phyloP scores from a whole-genome alignment of 2,329 filamentous ascomycete genomes.

The Canariomyces notabilis region DNA sequence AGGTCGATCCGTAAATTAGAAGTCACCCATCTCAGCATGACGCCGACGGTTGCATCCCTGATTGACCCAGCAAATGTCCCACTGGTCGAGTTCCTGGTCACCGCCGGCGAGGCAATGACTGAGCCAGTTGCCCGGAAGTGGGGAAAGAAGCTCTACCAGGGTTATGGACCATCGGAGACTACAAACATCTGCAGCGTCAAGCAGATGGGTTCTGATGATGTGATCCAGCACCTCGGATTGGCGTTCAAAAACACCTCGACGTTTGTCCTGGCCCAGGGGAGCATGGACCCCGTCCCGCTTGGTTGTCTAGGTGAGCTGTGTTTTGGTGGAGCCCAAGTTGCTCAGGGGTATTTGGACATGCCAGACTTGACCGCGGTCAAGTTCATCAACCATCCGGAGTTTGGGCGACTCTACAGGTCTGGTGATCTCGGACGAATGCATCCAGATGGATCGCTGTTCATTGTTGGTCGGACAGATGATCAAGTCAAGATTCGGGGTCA shows the following conservation, averaged over 20 bases:
- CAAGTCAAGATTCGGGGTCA: constrained; percentile 81
- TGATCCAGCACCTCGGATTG: constrained; percentile 70
- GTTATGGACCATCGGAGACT: constrained; percentile 79
- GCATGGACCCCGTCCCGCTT: constrained; percentile 53
- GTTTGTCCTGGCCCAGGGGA: constrained; percentile 51
- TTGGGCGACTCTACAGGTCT: constrained; percentile 73
- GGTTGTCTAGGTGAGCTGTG: constrained; percentile 79
- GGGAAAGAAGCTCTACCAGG: constrained; percentile 68
- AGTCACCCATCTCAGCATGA: constrained; percentile 78
- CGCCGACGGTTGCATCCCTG: constrained; percentile 77
- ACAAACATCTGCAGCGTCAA: constrained; percentile 83
- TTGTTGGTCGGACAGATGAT: constrained; percentile 68
- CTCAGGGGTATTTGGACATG: constrained; percentile 66
- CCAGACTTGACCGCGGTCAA: constrained; percentile 57
- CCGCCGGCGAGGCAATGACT: constrained; percentile 75
- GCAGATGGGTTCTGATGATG: constrained; percentile 51
- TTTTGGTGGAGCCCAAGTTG: constrained; percentile 80
- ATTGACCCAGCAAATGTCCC: constrained; percentile 65
- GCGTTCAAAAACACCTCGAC: constrained; percentile 71
- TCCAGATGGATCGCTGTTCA: constrained; percentile 67
- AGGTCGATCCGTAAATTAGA: constrained; percentile 55
- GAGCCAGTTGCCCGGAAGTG: constrained; percentile 65
- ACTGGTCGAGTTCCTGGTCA: constrained; percentile 68
- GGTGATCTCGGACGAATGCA: constrained; percentile 80
- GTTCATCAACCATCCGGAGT: constrained; percentile 63